Evolutionary conservation across 306 rosid species (phyloP), one percentile per base, ranked within the genome.

Genomic region (Biancaea sappan): DNA sequence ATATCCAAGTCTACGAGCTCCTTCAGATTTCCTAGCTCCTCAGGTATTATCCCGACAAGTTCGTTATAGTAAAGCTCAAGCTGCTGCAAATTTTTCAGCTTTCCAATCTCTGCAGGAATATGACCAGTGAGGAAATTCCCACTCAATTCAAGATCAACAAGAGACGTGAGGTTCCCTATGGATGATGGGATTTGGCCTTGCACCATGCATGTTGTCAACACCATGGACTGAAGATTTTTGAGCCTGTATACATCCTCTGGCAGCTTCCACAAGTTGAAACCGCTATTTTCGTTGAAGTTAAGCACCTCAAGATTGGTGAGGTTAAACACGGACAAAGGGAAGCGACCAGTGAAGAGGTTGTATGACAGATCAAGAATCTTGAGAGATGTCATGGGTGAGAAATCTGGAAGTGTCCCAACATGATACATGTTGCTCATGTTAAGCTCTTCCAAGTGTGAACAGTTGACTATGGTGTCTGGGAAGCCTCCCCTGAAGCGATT

Each of bases 41-140:
- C 84, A 0, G 94, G 94, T 18, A 89, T 81, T 8, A 16, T 53
- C 0, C 91, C 94, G 9, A 14, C 43, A 6, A 89, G 77, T 13
- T 16, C 53, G 56, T 89, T 89, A 64, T 89, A 89, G 79, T 89
- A 89, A 22, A 89, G 90, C 85, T 86, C 91, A 22, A 89, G 79
- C 31, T 44, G 66, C 28, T 52, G 75, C 73, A 89, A 64, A 29
- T 87, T 89, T 75, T 77, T 84, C 63, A 86, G 56, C 72, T 37
- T 37, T 11, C 89, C 89, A 48, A 89, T 52, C 83, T 87, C 88
- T 1, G 43, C 24, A 0, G 94, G 94, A 64, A 89, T 79, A 46
- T 43, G 72, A 44, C 94, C 94, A 9, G 25, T 22, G n/a, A 89
- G 77, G 75, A 32, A 87, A 54, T 89, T 89, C 3, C 94, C 94